Evolutionary conservation across 139 green algal genomes (phyloP), one percentile per base, ranked within the genome.

Genomic region (Chlamydomonas sphaeroides): DNA sequence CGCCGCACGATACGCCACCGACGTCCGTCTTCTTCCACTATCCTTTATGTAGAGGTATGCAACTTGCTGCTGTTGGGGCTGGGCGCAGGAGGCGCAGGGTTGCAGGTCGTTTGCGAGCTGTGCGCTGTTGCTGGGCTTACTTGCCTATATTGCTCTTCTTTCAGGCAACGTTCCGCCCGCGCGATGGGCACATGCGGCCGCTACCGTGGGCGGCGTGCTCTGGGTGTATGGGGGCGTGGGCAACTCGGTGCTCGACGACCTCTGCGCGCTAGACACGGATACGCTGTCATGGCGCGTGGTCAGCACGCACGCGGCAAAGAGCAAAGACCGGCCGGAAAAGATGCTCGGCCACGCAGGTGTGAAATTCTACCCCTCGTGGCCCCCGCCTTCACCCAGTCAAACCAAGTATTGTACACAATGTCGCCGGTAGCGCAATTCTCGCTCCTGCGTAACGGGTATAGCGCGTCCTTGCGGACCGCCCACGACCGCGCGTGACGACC

Each of bases 151-250:
- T 4, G 23, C 15, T 7, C 56, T 62, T 62, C 65, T n/a, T 56
- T 41, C 72, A 80, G 85, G 85, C 26, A 87, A 62, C 53, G 68
- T 85, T 0, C 85, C 85, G 28, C 67, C 80, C 21, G 80, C 80
- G 6, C 75, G 85, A 4, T 89, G 85, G 85, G 85, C 80, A 11
- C 69, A 82, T 59, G 75, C 80, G 26, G 56, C 79, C 8, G 68
- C 79, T 10, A 53, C 72, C 7, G 82, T 87, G 26, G 82, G 82
- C 32, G 39, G 56, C 63, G 66, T 76, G 32, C 35, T 90, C 3
- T 88, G 77, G 59, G 82, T 86, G 11, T 90, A 86, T 48, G 86
- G 86, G n/a, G 86, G 86, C 6, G 86, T 90, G 14, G 86, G 82
- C 5, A 68, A 76, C 2, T 45, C 76, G 4, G 72, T 90, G 1